These are phyloP conservation scores for Cephalotrichum gorgonifer DNA, from an alignment of 2,329 filamentous ascomycete species.

Conservation along the genomic window DNA sequence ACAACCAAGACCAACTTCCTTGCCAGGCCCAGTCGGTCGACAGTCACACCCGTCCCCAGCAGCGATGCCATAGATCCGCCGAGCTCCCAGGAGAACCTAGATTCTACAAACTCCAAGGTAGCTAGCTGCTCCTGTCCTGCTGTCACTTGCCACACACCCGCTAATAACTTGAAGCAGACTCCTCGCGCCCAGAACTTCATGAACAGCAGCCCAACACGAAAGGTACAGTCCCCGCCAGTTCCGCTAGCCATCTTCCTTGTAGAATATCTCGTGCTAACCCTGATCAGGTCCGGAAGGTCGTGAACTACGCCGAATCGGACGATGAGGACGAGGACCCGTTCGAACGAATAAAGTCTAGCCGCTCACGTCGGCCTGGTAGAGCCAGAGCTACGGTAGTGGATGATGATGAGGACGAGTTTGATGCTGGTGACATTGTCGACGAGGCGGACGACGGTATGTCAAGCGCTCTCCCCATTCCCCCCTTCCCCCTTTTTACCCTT, in stretches of 20 bases:
- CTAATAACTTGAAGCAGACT: slow-evolving; percentile 33
- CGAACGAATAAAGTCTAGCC: slow-evolving; percentile 6
- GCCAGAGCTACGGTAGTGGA: slow-evolving; percentile 52
- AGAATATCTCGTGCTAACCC: not conserved
- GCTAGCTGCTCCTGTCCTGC: slow-evolving; percentile 44
- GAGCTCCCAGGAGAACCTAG: slow-evolving; percentile 58
- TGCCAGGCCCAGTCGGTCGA: slow-evolving; percentile 33
- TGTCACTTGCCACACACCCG: slow-evolving; percentile 26
- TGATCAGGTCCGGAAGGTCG: slow-evolving; percentile 38
- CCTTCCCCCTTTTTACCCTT: not conserved
- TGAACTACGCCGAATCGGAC: slow-evolving; percentile 81
- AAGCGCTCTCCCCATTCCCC: no score
- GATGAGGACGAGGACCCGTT: slow-evolving; percentile 53
- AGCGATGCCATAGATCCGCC: slow-evolving; percentile 62
- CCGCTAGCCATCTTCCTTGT: not conserved
- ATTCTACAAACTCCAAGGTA: slow-evolving; percentile 23
- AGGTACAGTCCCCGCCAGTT: slow-evolving; percentile 39
- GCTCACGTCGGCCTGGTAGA: slow-evolving; percentile 25
- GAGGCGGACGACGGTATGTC: slow-evolving; percentile 52
- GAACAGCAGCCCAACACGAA: slow-evolving; percentile 67
- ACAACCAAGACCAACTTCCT: slow-evolving; percentile 28
- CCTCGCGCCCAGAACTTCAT: slow-evolving; percentile 26
- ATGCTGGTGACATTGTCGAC: slow-evolving; percentile 49
- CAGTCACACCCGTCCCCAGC: slow-evolving; percentile 66
- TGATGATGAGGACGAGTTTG: slow-evolving; percentile 63